phyloP scores from a whole-genome alignment of 2,329 filamentous ascomycete species.

The Pseudogymnoascus sp. region DNA sequence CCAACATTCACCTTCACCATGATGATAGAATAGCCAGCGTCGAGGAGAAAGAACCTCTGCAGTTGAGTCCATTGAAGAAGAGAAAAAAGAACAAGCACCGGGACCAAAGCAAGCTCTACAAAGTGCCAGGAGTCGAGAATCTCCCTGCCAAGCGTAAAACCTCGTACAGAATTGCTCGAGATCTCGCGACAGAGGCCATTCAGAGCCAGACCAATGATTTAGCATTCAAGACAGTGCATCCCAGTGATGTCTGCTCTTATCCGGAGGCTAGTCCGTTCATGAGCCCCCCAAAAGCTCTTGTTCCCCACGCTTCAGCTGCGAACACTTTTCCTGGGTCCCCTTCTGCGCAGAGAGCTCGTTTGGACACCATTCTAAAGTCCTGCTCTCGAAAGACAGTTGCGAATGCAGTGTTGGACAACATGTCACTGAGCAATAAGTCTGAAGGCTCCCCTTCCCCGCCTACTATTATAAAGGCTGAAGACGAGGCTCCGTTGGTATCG shows the following conservation, averaged over 20 bases:
- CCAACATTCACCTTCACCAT: not conserved
- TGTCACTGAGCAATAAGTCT: not conserved
- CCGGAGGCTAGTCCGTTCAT: not conserved
- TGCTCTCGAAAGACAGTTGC: not conserved
- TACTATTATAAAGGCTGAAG: not conserved
- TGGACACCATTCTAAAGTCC: not conserved
- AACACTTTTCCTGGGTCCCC: not conserved
- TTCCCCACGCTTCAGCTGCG: not conserved
- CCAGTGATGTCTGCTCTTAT: conserved; percentile 2
- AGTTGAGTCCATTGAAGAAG: not conserved
- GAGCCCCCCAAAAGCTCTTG: not conserved
- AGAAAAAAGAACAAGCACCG: not conserved
- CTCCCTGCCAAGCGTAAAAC: not conserved
- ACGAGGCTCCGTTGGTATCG: not conserved
- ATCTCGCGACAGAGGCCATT: conserved; percentile 17
- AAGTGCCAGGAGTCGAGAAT: not conserved
- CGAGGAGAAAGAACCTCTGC: not conserved
- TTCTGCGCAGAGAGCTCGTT: not conserved
- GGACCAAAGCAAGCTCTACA: not conserved
- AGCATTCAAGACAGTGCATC: conserved; percentile 21
- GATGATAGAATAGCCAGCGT: not conserved
- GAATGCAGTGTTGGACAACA: not conserved
- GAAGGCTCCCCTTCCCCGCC: not conserved
- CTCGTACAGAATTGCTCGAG: not conserved
- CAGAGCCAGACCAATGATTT: conserved; percentile 23